These are phyloP conservation scores for Drechmeria coniospora DNA, from an alignment of 2,329 filamentous ascomycete species.

Conservation along the genomic window DNA sequence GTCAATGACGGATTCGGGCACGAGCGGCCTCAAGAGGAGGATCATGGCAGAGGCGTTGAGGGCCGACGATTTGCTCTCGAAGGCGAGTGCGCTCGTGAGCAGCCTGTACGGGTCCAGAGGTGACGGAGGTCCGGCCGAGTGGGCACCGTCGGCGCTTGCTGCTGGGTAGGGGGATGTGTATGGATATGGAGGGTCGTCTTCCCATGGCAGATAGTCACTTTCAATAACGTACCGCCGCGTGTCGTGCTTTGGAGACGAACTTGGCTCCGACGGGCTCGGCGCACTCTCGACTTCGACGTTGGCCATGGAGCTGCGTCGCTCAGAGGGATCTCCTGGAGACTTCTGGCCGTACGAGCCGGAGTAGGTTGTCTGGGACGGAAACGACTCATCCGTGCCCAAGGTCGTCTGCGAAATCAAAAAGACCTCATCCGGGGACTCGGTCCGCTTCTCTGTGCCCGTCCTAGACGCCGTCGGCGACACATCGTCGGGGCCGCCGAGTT, in stretches of 20 bases:
- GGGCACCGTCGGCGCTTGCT: slow-evolving; percentile 2
- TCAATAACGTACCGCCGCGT: slow-evolving; percentile 31
- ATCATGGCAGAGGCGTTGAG: slow-evolving; percentile 46
- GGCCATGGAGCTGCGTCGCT: slow-evolving; percentile 6
- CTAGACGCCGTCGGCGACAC: neutral
- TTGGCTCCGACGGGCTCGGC: slow-evolving; percentile 12
- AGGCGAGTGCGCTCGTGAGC: slow-evolving; percentile 36
- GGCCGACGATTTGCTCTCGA: slow-evolving; percentile 39
- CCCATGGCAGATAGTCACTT: slow-evolving; percentile 44
- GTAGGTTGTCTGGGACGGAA: slow-evolving; percentile 16
- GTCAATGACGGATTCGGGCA: slow-evolving; percentile 40
- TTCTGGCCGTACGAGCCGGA: slow-evolving; percentile 10
- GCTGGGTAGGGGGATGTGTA: slow-evolving; percentile 27
- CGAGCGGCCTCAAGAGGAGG: slow-evolving; percentile 40
- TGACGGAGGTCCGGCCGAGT: slow-evolving; percentile 4
- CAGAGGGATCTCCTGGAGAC: slow-evolving; percentile 1
- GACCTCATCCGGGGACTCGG: slow-evolving; percentile 19
- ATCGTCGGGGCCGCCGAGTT: slow-evolving; percentile 25
- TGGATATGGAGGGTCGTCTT: slow-evolving; percentile 39
- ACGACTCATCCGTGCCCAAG: slow-evolving; percentile 17
- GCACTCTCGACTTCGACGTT: slow-evolving; percentile 7
- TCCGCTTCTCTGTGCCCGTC: too few species aligned
- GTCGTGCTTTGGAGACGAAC: slow-evolving; percentile 19
- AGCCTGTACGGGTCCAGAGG: slow-evolving; percentile 41
- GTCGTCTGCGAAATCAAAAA: slow-evolving; percentile 34